Base-by-base conservation (phyloP, 192 early-diverging fungal genomes). In the Entomortierella chlamydospora region DNA sequence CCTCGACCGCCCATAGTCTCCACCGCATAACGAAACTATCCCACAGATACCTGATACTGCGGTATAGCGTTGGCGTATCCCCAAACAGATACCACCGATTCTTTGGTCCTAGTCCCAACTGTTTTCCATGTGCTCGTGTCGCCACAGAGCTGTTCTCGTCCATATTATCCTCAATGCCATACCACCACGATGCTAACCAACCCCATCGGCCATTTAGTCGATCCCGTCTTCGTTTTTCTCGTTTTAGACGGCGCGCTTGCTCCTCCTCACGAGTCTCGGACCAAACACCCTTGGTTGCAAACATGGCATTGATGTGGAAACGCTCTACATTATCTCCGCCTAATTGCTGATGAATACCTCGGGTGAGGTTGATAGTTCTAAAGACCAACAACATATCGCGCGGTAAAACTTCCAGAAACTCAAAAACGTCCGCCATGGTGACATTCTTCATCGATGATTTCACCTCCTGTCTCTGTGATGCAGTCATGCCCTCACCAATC, bases 381-480 rank as follows among this genome's bases (percentile, higher is more conserved):
- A 87, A 85, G 28, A 86, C 76, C 53, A 88, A 47, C 28, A 88
- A 71, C 84, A 88, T 85, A 28, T 88, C 87, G 8, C 87, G 65
- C 0, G 87, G 87, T 29, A 88, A 59, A 42, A 68, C 43, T 59
- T 88, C 87, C 55, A 88, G 51, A 53, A 88, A 87, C 66, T 79
- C 77, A 57, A 88, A 80, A 2, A 86, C 73, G 53, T 88, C 85
- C 23, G 69, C 82, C 53, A 88, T 63, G n/a, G 82, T 83, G 13
- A 87, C 64, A 43, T 81, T 80, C 39, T 77, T 72, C 30, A 85
- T 54, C 20, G 81, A 65, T 0, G 73, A 66, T 11, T 74, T 82
- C 25, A 82, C n/a, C 5, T 61, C 59, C 4, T 53, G 41, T 22
- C 53, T 61, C 47, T 86, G 81, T 37, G 76, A 82, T 2, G 34